Evolutionary conservation across 345 rosid genomes (phyloP), one percentile per base, ranked within the genome.

Genomic region (Eucalyptus microcorys): DNA sequence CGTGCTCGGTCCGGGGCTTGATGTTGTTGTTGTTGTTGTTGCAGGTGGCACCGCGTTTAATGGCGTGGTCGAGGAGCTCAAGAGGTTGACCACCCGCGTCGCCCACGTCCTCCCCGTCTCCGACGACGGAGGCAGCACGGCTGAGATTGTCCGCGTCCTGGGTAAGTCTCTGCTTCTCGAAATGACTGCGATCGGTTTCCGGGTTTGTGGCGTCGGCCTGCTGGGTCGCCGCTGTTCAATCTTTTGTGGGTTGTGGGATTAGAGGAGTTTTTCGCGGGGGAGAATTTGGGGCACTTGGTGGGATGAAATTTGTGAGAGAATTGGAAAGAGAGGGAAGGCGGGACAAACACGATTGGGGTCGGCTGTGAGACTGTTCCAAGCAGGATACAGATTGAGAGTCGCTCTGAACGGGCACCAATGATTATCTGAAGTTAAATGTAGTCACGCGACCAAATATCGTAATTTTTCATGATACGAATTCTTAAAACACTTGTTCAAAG

Each of bases 51-150:
- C 99, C 37, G 99, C 98, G 14, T 97, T 97, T 89, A 96, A 97
- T 76, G 98, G 99, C 87, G 98, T 97, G 30, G 98, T 96, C 40
- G 98, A 96, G 91, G 99, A 96, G 92, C 94, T 97, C 57, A 96
- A 96, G 97, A 94, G 88, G 87, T 76, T 97, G 80, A 97, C 99
- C 37, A 95, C 97, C 22, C 93, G 97, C 55, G 98, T 97, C 12
- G 94, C 99, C 50, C 98, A 97, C 88, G 98, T 97, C 83, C 96
- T 97, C 89, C 99, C 99, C 42, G 99, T 97, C 43, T 97, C 99
- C 83, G 99, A 97, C 84, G 99, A 97, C 89, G 99, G 99, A 5
- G 99, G 99, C 87, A 96, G 99, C 76, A 97, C 99, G 3, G 99
- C 99, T n/a, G 99, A 97, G 96, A 96, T 97, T 88, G 98, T 97